Base-by-base conservation (phyloP, 805 yeast genomes). In the Saturnispora mendoncae region DNA sequence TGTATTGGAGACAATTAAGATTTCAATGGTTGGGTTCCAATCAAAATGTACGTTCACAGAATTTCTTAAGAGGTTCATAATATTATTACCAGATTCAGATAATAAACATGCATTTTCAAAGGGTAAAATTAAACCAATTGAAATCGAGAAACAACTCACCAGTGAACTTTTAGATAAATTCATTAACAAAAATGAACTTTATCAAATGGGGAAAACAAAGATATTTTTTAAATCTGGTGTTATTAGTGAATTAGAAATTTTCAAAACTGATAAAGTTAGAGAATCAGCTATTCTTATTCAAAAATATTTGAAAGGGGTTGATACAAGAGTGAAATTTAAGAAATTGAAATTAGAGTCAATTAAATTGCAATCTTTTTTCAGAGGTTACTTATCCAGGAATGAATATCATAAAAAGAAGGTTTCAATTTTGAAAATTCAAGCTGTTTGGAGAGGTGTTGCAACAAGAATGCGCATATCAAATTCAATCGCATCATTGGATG, bases 1-100 rank as follows among this genome's bases (percentile, higher is more conserved):
- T 79, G 97, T 90, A 34, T 69, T 90, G 51, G 98, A 90, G 60
- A 90, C 98, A 1, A 90, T 90, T 56, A 71, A 95, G 54, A 90
- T 90, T 33, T 88, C 97, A 1, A 86, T 96, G 65, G 97, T 95
- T 37, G 98, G 98, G 24, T 90, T 88, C 71, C 98, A 97, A n/a
- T 82, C 96, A 0, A 73, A 96, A 57, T 86, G 95, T 84, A 77
- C 95, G 1, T 90, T 85, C 56, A 86, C 78, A 39, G 97, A 92
- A 55, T 90, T 90, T 67, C 92, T 88, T 17, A 74, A 78, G 47
- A 76, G 95, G 57, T 90, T 87, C 59, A 85, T 84, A 53, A 78
- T 88, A 55, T 69, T 90, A 44, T 76, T 86, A 24, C 74, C 78
- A 27, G 79, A 32, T 94, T 0, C 66, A 68, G 24, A 71, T 74